Base-by-base conservation (phyloP, 2,329 filamentous ascomycete species). In the Trichoderma pleuroti region DNA sequence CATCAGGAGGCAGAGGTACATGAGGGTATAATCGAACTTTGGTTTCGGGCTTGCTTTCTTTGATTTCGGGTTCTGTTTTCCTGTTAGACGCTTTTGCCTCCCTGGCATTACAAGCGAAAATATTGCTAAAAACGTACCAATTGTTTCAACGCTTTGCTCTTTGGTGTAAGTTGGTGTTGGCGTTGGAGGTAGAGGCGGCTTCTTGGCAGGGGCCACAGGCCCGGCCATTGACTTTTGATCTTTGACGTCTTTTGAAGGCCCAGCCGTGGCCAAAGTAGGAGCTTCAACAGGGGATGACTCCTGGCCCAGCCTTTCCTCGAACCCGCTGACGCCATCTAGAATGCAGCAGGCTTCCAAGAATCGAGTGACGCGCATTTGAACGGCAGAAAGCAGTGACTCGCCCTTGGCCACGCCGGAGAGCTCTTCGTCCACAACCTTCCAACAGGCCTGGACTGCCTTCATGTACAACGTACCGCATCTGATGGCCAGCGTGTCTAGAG, bases 381-480 rank as follows among this genome's bases (percentile, higher is more conserved):
- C 83, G 12, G 80, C 84, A 24, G 80, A 86, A 59, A 86, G 80
- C 32, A 90, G 81, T 21, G 85, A 81, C 66, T 89, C 87, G 3
- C 83, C 82, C 5, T 82, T 81, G 0, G 78, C 78, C 36, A 80
- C 79, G 1, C 85, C 86, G 0, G 82, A 79, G 9, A 88, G 79
- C 70, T 89, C 87, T 49, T 87, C 84, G 63, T 93, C 91, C 3
- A 91, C 89, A n/a, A 91, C 90, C 71, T 85, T 85, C 84, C 91
- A 90, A 75, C 92, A 94, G 4, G 88, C 85, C 76, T 92, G 87
- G 2, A 93, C 91, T 0, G 91, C 92, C 76, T 90, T 91, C 86
- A 90, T 91, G 79, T 93, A 95, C 0, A 92, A 84, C 9, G 88
- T 91, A 16, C 92, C 92, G 74, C 92, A 94, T 76, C 88, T 88